phyloP scores from a whole-genome alignment of 371 early-diverging fungal genomes.

The Basidiobolus meristosporus region DNA sequence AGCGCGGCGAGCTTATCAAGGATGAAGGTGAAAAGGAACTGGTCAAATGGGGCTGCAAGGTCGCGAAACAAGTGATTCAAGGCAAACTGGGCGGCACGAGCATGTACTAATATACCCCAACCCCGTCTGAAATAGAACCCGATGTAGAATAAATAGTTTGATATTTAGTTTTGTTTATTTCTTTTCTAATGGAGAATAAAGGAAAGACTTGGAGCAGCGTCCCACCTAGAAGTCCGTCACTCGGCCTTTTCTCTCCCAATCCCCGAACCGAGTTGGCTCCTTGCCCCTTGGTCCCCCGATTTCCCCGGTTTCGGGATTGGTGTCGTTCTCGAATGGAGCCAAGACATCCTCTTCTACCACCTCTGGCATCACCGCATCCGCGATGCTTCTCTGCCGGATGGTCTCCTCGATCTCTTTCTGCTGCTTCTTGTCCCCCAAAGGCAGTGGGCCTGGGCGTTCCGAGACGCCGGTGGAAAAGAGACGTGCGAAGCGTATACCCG shows the following conservation, averaged over 20 bases:
- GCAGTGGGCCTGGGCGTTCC: slow-evolving; percentile 41
- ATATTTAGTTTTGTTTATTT: too few species aligned
- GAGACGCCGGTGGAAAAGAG: background rate
- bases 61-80: slow-evolving; percentile 36
- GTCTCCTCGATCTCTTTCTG: slow-evolving; percentile 57
- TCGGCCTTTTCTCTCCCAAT: slow-evolving; percentile 76
- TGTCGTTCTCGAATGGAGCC: slow-evolving; percentile 1
- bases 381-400: slow-evolving; percentile 11
- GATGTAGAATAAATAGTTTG: too few species aligned
- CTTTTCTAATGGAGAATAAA: too few species aligned
- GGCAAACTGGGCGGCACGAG: too few species aligned
- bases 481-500: background rate
- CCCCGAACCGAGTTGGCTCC: slow-evolving; percentile 72
- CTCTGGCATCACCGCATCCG: background rate
- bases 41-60: slow-evolving; percentile 36
- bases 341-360: background rate
- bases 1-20: slow-evolving; percentile 12
- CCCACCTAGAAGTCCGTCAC: slow-evolving; percentile 56
- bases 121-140: too few species aligned
- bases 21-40: slow-evolving; percentile 24
- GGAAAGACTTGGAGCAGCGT: too few species aligned
- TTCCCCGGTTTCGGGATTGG: slow-evolving; percentile 64
- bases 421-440: slow-evolving; percentile 44
- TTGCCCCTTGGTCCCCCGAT: slow-evolving; percentile 58
- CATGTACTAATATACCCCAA: too few species aligned